Evolutionary conservation across 2,329 filamentous ascomycete species (phyloP).

Genomic region (Trichoderma sp.): DNA sequence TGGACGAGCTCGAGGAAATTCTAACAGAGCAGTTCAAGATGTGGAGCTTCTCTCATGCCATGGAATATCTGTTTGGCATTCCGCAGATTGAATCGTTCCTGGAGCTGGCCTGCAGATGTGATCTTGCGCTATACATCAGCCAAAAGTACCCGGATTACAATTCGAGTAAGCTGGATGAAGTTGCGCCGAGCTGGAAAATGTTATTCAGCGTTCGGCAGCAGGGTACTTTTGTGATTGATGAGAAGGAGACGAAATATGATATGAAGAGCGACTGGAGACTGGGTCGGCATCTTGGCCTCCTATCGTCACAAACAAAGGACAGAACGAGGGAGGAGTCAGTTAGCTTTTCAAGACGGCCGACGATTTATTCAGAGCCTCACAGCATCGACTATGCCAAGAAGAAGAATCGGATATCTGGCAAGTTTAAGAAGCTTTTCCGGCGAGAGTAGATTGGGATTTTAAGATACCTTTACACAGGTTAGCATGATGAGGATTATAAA

Average conservation of each 20-base stretch:
- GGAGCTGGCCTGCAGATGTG: conserved; percentile 17
- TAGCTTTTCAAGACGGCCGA: not conserved
- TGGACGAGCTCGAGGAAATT: conserved; percentile 15
- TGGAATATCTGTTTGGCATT: conserved; percentile 9
- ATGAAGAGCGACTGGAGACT: not conserved
- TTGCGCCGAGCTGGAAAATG: not conserved
- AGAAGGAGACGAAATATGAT: not conserved
- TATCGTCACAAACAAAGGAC: not conserved
- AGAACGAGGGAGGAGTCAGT: not conserved
- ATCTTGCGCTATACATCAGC: not conserved
- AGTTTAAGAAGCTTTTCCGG: not conserved
- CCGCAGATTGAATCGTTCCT: not conserved
- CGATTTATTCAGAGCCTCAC: not conserved
- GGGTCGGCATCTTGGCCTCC: not conserved
- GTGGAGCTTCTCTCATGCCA: conserved; percentile 13
- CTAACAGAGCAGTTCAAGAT: not conserved
- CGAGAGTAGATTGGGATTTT: not conserved
- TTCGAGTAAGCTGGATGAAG: not conserved
- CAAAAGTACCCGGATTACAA: conserved; percentile 6
- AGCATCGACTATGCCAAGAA: not conserved
- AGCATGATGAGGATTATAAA: not conserved
- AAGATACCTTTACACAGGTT: not conserved
- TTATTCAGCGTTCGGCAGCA: not conserved
- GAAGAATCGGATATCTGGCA: not conserved
- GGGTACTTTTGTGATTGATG: not conserved